These are phyloP conservation scores for Penicillium taxi DNA, from an alignment of 495 filamentous ascomycete species.

Conservation along the genomic window DNA sequence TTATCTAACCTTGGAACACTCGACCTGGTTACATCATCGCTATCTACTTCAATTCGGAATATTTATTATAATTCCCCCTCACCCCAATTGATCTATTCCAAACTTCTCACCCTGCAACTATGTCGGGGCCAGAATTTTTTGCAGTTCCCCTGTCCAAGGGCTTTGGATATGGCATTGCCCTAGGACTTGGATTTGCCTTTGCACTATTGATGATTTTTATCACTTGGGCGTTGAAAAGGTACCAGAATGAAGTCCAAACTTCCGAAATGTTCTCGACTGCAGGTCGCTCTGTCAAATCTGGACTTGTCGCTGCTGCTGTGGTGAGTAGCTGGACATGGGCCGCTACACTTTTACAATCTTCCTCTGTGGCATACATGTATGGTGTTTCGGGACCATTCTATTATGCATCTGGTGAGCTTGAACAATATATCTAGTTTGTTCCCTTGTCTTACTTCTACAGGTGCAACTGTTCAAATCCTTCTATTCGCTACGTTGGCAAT, in stretches of 20 bases:
- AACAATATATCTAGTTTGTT: no score
- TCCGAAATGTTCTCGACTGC: slow-evolving; percentile 97
- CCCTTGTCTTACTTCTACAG: slow-evolving; percentile 18
- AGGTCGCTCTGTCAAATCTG: slow-evolving; percentile 87
- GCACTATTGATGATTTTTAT: slow-evolving; percentile 74
- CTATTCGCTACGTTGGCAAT: slow-evolving; percentile 92
- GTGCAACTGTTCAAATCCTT: slow-evolving; percentile 56
- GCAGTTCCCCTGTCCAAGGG: slow-evolving; percentile 56
- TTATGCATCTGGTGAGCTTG: slow-evolving; percentile 54
- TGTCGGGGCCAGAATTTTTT: slow-evolving; percentile 20
- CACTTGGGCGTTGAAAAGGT: slow-evolving; percentile 73
- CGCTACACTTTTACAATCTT: slow-evolving; percentile 58
- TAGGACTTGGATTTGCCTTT: slow-evolving; percentile 69
- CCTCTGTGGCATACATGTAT: slow-evolving; percentile 83
- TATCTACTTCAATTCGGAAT: no score
- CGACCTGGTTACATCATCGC: no score
- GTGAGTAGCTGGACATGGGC: slow-evolving; percentile 93
- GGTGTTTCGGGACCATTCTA: slow-evolving; percentile 91
- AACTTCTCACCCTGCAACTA: neutral
- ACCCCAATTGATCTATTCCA: no score
- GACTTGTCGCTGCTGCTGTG: slow-evolving; percentile 89
- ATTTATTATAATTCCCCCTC: no score
- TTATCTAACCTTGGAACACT: no score
- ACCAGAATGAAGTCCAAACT: slow-evolving; percentile 90
- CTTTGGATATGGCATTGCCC: slow-evolving; percentile 77